Conservation (phyloP, 164 flowering plant genomes). For the Cinnamomum micranthum region DNA sequence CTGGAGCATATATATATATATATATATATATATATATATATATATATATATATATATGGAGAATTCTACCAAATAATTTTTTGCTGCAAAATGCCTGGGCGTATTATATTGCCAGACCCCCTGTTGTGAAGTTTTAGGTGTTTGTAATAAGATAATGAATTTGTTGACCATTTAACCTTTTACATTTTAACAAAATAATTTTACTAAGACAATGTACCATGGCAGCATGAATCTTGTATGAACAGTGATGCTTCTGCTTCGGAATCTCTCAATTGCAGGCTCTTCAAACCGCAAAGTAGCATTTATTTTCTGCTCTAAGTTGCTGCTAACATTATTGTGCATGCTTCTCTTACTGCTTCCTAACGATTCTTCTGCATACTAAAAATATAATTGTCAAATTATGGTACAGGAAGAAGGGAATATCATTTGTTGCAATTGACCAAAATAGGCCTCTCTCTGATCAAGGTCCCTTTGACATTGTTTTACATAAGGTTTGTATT, state of each 20-base stretch:
- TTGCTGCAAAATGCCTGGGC: no score
- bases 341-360: no score
- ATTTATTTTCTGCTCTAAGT: no score
- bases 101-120: neutral
- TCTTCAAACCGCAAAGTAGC: neutral
- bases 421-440: constrained; percentile 77
- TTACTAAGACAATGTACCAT: neutral
- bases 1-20: neutral
- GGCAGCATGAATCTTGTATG: neutral
- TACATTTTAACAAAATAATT: no score
- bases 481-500: constrained; percentile 75
- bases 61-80: no score
- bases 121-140: neutral
- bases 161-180: neutral
- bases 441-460: constrained; percentile 62
- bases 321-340: no score
- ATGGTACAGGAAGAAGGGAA: constrained; percentile 69
- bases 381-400: neutral
- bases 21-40: no score
- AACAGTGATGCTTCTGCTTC: neutral
- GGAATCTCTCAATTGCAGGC: neutral
- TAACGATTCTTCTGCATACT: no score
- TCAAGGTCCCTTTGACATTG: constrained; percentile 91
- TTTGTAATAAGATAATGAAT: neutral
- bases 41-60: no score